Evolutionary conservation across 139 green algal species (phyloP).

Genomic region (Spirogloea muscicola): DNA sequence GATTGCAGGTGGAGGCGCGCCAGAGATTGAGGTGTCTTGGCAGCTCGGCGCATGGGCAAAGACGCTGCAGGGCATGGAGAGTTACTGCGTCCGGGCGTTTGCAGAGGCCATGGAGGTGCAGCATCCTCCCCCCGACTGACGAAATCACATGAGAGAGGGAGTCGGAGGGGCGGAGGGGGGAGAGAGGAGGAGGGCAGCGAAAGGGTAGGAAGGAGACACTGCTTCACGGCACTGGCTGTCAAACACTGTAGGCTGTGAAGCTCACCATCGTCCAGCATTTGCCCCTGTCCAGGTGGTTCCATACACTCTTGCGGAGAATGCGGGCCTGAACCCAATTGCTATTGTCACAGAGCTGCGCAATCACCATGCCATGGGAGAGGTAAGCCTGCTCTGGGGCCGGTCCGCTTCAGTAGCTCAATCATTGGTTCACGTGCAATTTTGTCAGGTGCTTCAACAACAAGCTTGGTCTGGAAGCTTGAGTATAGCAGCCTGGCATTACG

Average conservation of each 20-base stretch:
- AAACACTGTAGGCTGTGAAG: too few relatives aligned
- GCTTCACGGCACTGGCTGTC: too few relatives aligned
- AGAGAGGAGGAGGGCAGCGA: too few relatives aligned
- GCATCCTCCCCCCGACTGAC: too few relatives aligned
- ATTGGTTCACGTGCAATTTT: background rate
- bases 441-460: background rate
- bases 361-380: constrained; percentile 73
- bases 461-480: background rate
- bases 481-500: too few relatives aligned
- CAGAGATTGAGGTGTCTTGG: constrained; percentile 86
- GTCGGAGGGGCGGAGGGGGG: too few relatives aligned
- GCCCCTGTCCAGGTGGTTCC: constrained; percentile 68
- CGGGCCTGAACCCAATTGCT: constrained; percentile 92
- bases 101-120: constrained; percentile 90
- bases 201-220: too few relatives aligned
- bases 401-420: too few relatives aligned
- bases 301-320: constrained; percentile 98
- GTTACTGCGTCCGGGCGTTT: constrained; percentile 85
- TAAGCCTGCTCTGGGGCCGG: too few relatives aligned
- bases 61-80: constrained; percentile 89
- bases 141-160: too few relatives aligned
- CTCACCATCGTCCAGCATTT: too few relatives aligned
- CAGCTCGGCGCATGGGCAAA: constrained; percentile 83
- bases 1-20: constrained; percentile 81
- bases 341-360: constrained; percentile 97